Evolutionary conservation across 1,139 yeast genomes (phyloP).

Genomic region (Debaryomyces fabryi): DNA sequence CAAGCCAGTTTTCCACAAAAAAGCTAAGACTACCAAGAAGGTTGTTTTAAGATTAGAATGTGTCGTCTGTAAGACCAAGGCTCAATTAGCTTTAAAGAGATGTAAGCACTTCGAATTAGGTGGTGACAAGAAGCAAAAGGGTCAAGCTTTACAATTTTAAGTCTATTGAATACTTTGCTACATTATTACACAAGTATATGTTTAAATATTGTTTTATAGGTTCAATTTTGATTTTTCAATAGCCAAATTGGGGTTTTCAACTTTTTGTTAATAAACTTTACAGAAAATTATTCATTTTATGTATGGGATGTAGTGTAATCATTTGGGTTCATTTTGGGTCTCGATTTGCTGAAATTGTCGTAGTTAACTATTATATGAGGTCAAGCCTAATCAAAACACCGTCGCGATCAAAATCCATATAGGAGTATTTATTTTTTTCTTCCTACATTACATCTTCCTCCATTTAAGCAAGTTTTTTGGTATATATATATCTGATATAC

Average conservation of each 20-base stretch:
- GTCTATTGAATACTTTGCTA: conserved; percentile 16
- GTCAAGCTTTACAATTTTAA: conserved; percentile 96
- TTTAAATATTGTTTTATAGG: conserved; percentile 12
- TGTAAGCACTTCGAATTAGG: conserved; percentile 99
- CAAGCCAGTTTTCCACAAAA: conserved; percentile 99
- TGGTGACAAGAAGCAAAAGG: conserved; percentile 99
- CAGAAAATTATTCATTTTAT: conserved; percentile 1
- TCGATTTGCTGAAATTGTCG: not conserved
- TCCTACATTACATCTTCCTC: not conserved
- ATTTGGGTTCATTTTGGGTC: not conserved
- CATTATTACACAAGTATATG: conserved; percentile 8
- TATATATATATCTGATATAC: not conserved
- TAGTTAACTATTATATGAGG: not conserved
- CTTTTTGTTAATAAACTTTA: conserved; percentile 12
- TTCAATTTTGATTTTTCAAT: conserved; percentile 8
- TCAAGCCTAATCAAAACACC: not conserved
- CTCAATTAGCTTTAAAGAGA: conserved; percentile 97
- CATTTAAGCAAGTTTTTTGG: not conserved
- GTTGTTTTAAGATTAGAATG: conserved; percentile 99
- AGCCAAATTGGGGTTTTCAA: conserved; percentile 9
- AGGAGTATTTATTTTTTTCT: not conserved
- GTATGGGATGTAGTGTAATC: not conserved
- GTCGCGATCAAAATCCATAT: conserved; percentile 1
- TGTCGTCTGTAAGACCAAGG: conserved; percentile 98
- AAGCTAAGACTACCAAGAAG: conserved; percentile 99